These are phyloP conservation scores for Castanospermum australe DNA, from an alignment of 306 rosid species.

Conservation along the genomic window DNA sequence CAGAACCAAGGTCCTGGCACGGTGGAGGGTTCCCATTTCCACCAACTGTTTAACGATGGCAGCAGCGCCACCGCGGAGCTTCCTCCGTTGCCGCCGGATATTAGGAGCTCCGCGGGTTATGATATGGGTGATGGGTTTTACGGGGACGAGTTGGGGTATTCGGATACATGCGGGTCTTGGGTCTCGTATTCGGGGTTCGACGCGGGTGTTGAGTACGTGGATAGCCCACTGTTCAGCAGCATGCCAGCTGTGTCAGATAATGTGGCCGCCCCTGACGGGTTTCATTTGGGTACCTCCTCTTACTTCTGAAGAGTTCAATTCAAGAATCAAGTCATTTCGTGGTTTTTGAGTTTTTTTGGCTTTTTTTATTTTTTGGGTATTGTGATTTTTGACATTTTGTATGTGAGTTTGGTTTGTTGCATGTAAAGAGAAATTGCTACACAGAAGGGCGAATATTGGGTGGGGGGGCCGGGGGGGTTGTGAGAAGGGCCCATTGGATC, in stretches of 20 bases:
- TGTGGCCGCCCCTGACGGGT: constrained; percentile 12
- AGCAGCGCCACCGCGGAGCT: constrained; percentile 30
- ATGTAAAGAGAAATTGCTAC: too few relatives aligned
- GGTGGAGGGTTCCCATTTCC: constrained; percentile 17
- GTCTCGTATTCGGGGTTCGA: constrained; percentile 5
- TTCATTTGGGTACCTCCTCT: constrained; percentile 32
- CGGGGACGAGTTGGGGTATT: neutral
- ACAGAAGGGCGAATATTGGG: too few relatives aligned
- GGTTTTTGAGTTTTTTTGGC: too few relatives aligned
- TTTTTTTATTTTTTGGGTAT: too few relatives aligned
- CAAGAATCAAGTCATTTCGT: too few relatives aligned
- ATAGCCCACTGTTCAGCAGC: constrained; percentile 28
- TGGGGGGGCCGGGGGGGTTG: too few relatives aligned
- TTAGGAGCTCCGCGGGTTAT: constrained; percentile 42
- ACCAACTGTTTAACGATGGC: constrained; percentile 10
- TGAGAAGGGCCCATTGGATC: too few relatives aligned
- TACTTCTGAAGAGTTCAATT: constrained; percentile 25
- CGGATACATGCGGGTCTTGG: neutral
- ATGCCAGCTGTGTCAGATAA: constrained; percentile 41
- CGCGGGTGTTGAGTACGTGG: constrained; percentile 13
- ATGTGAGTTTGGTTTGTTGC: too few relatives aligned
- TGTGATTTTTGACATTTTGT: too few relatives aligned
- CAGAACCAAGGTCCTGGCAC: neutral
- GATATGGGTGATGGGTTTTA: constrained; percentile 10
- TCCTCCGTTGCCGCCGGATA: constrained; percentile 59